Evolutionary conservation across 208 protist species (phyloP), one percentile per base, ranked within the genome.

Genomic region (Leptomonas pyrrhocoris): DNA sequence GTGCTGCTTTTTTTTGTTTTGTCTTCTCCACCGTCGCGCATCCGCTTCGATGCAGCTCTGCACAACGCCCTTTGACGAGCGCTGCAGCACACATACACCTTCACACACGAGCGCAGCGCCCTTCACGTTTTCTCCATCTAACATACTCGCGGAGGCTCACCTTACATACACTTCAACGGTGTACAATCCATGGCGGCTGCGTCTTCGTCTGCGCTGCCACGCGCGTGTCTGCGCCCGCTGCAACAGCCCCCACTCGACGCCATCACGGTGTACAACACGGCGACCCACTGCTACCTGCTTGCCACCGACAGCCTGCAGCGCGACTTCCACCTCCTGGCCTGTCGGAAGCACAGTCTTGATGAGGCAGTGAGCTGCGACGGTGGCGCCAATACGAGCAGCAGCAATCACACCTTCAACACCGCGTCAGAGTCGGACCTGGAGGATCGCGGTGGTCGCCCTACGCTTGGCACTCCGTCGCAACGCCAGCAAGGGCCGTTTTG

Each of bases 271-370:
- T 90, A 80, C 73, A 79, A 92, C 55, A 86, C 77, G 0, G 71
- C 81, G 12, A 80, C 79, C 16, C 75, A 83, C 46, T 86, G 80
- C 43, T 84, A 90, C 57, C 51, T 88, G 46, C 73, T 94, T 31
- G 85, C 79, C 5, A 88, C 85, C 0, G 73, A 89, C 56, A 72
- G 54, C 45, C 42, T 61, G 27, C 59, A 63, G 31, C 58, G 58
- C 23, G 56, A 69, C 57, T 81, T 69, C 46, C 40, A 80, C 55
- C 53, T 74, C 19, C 15, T 73, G 4, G 55, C 74, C 25, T 66
- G 27, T 15, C 42, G 63, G 16, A 81, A 77, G 53, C 76, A 81
- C 55, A 51, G 60, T 13, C 34, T 61, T n/a, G 74, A 73, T 8
- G 65, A 60, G 31, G 57, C 48, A 5, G 21, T 28, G 19, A 21